Conservation (phyloP, 306 rosid genomes). For the Senna tora region DNA sequence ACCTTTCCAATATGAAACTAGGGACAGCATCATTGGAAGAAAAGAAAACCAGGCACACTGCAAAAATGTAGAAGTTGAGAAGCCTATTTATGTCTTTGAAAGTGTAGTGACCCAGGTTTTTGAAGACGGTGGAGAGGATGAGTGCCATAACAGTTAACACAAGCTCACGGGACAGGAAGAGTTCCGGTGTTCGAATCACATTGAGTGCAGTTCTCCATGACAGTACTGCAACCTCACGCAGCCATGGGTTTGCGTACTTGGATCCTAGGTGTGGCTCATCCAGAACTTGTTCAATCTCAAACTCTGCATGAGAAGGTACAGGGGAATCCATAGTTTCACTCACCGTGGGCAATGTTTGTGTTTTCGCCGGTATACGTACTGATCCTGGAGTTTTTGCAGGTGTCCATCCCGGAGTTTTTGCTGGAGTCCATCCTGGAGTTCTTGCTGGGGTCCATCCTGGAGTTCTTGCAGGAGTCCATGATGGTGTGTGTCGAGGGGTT, state of each 20-base stretch:
- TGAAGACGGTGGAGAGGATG: slow-evolving; percentile 67
- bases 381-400: slow-evolving; percentile 60
- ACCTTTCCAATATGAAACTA: slow-evolving; percentile 77
- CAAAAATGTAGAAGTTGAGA: slow-evolving; percentile 85
- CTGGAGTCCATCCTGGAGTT: slow-evolving; percentile 66
- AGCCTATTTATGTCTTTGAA: slow-evolving; percentile 75
- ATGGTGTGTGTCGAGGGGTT: slow-evolving; percentile 68
- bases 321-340: slow-evolving; percentile 52
- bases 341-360: slow-evolving; percentile 44
- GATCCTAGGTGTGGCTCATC: slow-evolving; percentile 55
- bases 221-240: slow-evolving; percentile 72
- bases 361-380: slow-evolving; percentile 60
- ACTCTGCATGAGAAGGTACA: slow-evolving; percentile 50
- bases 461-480: slow-evolving; percentile 88
- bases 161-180: slow-evolving; percentile 85
- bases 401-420: slow-evolving; percentile 70
- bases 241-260: slow-evolving; percentile 83
- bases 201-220: slow-evolving; percentile 74
- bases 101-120: slow-evolving; percentile 38
- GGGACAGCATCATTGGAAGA: slow-evolving; percentile 97
- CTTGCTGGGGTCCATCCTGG: slow-evolving; percentile 67
- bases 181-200: slow-evolving; percentile 82
- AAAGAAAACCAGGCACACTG: slow-evolving; percentile 86
- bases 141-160: slow-evolving; percentile 80
- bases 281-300: slow-evolving; percentile 59